Evolutionary conservation across 225 moss, liverwort and hornwort genomes (phyloP), one percentile per base, ranked within the genome.

Genomic region (Asterella californica): DNA sequence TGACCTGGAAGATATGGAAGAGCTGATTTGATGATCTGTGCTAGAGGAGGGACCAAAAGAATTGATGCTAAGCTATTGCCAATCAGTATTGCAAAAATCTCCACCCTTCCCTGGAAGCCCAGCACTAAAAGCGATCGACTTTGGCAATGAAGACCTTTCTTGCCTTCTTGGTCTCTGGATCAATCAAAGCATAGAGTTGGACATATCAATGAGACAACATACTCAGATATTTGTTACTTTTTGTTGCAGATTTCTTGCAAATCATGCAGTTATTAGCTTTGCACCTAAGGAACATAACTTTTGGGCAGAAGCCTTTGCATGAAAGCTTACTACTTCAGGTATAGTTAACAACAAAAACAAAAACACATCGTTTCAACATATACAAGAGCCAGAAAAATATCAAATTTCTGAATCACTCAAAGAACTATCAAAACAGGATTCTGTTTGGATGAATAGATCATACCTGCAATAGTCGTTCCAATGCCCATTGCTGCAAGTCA

Each of bases 391-490:
- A 46, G n/a, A n/a, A n/a, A n/a, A 17, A 11, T 71, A 46, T 0
- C 11, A 71, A 12, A 22, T 71, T 46, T 37, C 38, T 29, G 71
- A 37, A 38, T 37, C 46, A 4, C 38, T 9, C 24, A 36, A 37
- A 6, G 24, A 12, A 42, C 2, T 71, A 19, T n/a, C n/a, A n/a
- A n/a, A n/a, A n/a, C n/a, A n/a, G n/a, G n/a, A n/a, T 1, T 24
- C 17, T 14, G 7, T 42, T 5, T 8, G 7, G 61, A 27, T 61
- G 19, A 55, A 34, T 18, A 34, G 32, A 34, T 46, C 18, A 63
- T 29, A 88, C 87, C 85, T 85, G 30, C 78, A 83, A 32, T 81
- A 88, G 24, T 81, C 70, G 53, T 85, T 88, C 87, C 85, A 88
- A 10, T 85, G 83, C 32, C 79, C 69, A 37, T 69, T 68, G 15